Evolutionary conservation across 2,329 filamentous ascomycete species (phyloP), one percentile per base, ranked within the genome.

Genomic region (Chaetomium globosum): DNA sequence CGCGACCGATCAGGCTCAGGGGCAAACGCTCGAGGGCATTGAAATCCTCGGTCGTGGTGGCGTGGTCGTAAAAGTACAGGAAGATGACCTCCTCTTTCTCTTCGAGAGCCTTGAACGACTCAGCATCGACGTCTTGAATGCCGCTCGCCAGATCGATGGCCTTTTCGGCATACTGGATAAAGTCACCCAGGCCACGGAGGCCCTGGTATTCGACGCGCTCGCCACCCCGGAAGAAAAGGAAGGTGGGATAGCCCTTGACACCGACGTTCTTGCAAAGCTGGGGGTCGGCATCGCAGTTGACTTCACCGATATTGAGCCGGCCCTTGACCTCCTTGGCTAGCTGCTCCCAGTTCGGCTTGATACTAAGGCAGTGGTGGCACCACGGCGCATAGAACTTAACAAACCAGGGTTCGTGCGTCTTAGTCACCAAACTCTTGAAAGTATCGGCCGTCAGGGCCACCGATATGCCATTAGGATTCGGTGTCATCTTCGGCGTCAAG

Each of bases 351-450:
- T 88, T 93, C 2, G 95, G 91, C 43, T 90, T 92, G 84, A 99
- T 87, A 46, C 91, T 91, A 79, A 97, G 91, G 78, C 96, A 99
- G 78, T 99, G 95, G 71, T 89, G 87, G 77, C 95, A 99, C 95
- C 94, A 98, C 6, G 95, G 96, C 21, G 92, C 93, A 76, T 97
- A 98, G 76, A 99, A 98, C 78, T 99, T 99, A 82, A 99, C 88
- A 75, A 99, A 97, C 95, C 95, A 99, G 6, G 93, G 89, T 68
- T 98, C 93, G 69, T 91, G 87, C 0, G 92, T 93, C 75, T 89
- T 90, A 3, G 92, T 96, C 55, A 99, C 93, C 46, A 89, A 81
- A 65, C 86, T 87, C 75, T 96, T 89, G 80, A 99, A 99, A 68
- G 83, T 91, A 74, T 97, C 93, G 0, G 91, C 89, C 2, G 88